These are phyloP conservation scores for Marchantia paleacea DNA, from an alignment of 225 moss, liverwort and hornwort genomes.

Conservation along the genomic window DNA sequence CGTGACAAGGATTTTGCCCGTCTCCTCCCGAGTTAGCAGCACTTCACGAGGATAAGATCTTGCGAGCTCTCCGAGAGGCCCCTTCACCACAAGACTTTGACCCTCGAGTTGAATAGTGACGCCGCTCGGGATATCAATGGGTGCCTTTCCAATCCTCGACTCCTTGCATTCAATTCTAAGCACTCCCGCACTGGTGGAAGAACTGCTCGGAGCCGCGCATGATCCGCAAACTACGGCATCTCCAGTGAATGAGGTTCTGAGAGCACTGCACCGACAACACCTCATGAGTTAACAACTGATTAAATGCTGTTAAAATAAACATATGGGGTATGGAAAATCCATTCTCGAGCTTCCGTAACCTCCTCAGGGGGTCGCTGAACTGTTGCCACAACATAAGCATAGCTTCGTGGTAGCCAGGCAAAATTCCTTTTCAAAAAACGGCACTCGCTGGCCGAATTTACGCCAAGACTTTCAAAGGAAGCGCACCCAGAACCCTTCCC, in stretches of 20 bases:
- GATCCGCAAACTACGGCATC: conserved; percentile 18
- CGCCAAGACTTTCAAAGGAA: background rate
- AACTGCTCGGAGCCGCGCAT: conserved; percentile 2
- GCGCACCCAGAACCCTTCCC: too few species aligned
- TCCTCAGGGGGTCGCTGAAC: too few species aligned
- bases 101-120: conserved; percentile 68
- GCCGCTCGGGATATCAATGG: conserved; percentile 61
- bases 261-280: conserved; percentile 12
- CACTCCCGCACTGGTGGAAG: conserved; percentile 26
- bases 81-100: conserved; percentile 73
- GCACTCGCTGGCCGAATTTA: background rate
- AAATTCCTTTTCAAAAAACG: background rate
- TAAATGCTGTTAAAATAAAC: background rate
- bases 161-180: conserved; percentile 87
- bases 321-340: background rate
- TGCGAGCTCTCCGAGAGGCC: conserved; percentile 83
- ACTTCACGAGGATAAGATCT: conserved; percentile 76
- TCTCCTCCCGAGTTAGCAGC: conserved; percentile 55
- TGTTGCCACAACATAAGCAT: too few species aligned
- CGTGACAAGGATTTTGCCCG: conserved; percentile 58
- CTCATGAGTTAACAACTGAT: too few species aligned
- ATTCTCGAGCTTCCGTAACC: background rate
- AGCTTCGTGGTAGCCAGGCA: too few species aligned
- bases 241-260: conserved; percentile 35
- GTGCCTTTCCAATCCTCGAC: conserved; percentile 90